phyloP scores from a whole-genome alignment of 2,329 filamentous ascomycete species.

The Stemphylium vesicarium region DNA sequence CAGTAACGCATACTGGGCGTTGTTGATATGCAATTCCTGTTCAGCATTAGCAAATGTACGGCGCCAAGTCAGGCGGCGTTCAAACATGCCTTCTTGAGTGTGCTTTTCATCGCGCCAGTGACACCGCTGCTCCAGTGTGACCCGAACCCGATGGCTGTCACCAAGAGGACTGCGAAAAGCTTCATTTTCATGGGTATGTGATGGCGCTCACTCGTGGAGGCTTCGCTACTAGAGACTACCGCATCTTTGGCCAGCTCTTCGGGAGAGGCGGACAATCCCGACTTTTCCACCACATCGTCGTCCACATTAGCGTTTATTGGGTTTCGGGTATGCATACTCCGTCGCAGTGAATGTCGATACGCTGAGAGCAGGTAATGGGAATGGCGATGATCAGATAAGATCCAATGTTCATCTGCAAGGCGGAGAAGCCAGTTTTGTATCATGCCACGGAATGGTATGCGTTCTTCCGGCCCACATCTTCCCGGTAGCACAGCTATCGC shows the following conservation, averaged over 20 bases:
- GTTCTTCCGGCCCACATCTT: too few relatives aligned
- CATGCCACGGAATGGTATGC: too few relatives aligned
- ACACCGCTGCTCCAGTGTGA: constrained; percentile 67
- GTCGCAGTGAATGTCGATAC: background rate
- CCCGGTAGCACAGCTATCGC: too few relatives aligned
- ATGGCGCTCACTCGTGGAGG: background rate
- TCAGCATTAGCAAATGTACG: background rate
- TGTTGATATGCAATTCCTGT: constrained; percentile 62
- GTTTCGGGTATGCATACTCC: background rate
- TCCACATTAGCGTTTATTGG: background rate
- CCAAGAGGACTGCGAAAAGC: constrained; percentile 57
- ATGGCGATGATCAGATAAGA: too few relatives aligned
- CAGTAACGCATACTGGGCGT: constrained; percentile 64
- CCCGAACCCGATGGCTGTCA: constrained; percentile 64
- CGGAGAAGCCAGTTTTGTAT: too few relatives aligned
- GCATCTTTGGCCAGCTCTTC: constrained; percentile 5
- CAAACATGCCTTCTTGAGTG: constrained; percentile 59
- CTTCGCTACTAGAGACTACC: constrained; percentile 12
- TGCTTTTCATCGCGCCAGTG: constrained; percentile 66
- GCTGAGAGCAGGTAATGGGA: background rate
- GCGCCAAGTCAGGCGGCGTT: too few relatives aligned
- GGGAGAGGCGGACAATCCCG: too few relatives aligned
- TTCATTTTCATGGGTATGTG: constrained; percentile 31
- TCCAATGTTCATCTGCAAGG: too few relatives aligned
- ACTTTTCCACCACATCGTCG: background rate